Conservation (phyloP, 2,329 filamentous ascomycete species). For the Penicillium decumbens region DNA sequence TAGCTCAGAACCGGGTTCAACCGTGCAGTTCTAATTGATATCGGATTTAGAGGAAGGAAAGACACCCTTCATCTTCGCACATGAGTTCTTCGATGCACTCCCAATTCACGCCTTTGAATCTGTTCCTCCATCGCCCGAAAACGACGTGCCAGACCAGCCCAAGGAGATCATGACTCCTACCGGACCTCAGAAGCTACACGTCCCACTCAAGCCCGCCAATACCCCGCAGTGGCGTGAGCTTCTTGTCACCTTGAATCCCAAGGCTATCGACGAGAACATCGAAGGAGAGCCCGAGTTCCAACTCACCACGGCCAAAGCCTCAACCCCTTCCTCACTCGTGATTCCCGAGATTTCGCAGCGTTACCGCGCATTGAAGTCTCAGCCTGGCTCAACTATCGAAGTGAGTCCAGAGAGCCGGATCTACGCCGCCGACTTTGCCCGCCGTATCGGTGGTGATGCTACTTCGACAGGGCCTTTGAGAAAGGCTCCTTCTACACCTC, state of each 20-base stretch:
- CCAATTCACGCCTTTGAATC: constrained; percentile 94
- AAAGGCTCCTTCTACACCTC: constrained; percentile 17
- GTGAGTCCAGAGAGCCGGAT: constrained; percentile 81
- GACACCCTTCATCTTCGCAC: constrained; percentile 88
- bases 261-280: constrained; percentile 49
- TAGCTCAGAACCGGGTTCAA: not conserved
- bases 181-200: constrained; percentile 45
- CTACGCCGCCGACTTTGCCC: constrained; percentile 75
- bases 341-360: constrained; percentile 76
- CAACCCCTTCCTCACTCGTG: constrained; percentile 78
- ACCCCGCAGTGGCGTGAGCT: constrained; percentile 74
- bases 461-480: constrained; percentile 31
- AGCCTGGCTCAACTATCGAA: constrained; percentile 70
- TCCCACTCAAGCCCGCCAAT: constrained; percentile 37
- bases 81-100: constrained; percentile 97
- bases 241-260: constrained; percentile 64
- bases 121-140: constrained; percentile 49
- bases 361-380: constrained; percentile 68
- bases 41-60: constrained; percentile 54
- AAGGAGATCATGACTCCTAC: constrained; percentile 49
- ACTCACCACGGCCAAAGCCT: constrained; percentile 67
- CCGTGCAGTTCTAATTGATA: not conserved
- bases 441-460: constrained; percentile 68
- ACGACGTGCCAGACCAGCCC: constrained; percentile 32
- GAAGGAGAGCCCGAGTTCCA: constrained; percentile 73